These are phyloP conservation scores for Chytriomyces hyalinus DNA, from an alignment of 192 early-diverging fungal species.

Conservation along the genomic window DNA sequence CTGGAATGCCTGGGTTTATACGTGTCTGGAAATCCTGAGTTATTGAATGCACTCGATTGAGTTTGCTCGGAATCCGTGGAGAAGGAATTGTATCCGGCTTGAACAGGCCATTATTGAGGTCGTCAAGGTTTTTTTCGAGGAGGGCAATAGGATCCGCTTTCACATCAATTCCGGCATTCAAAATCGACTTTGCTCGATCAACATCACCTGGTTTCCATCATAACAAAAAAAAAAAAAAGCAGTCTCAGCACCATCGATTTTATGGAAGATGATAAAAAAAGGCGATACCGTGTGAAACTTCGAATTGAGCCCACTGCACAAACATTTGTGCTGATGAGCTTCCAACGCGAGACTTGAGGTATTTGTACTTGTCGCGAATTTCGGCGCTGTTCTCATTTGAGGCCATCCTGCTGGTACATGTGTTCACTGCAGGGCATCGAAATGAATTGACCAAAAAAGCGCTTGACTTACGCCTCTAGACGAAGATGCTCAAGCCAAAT, in stretches of 20 bases:
- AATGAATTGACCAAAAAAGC: neutral
- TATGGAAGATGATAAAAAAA: neutral
- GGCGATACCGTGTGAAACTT: slow-evolving; percentile 12
- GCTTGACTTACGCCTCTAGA: slow-evolving; percentile 7
- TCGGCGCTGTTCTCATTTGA: slow-evolving; percentile 28
- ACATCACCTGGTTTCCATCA: slow-evolving; percentile 18
- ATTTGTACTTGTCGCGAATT: slow-evolving; percentile 51
- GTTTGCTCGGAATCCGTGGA: too few relatives aligned
- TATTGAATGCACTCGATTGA: too few relatives aligned
- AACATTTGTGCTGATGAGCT: slow-evolving; percentile 33
- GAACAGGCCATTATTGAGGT: too few relatives aligned
- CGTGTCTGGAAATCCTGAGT: too few relatives aligned
- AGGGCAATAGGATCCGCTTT: slow-evolving; percentile 28
- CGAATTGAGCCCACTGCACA: slow-evolving; percentile 48
- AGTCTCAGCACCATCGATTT: neutral
- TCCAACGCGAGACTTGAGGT: slow-evolving; percentile 35
- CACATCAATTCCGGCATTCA: slow-evolving; percentile 33
- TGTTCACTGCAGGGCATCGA: neutral
- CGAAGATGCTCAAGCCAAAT: slow-evolving; percentile 31
- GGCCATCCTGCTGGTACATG: neutral
- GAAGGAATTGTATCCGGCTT: too few relatives aligned
- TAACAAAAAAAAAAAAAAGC: neutral
- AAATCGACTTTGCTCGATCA: slow-evolving; percentile 31
- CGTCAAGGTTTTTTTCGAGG: too few relatives aligned
- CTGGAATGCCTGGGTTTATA: too few relatives aligned